Base-by-base conservation (phyloP, 441 rosid species). In the Geranium incanum region DNA sequence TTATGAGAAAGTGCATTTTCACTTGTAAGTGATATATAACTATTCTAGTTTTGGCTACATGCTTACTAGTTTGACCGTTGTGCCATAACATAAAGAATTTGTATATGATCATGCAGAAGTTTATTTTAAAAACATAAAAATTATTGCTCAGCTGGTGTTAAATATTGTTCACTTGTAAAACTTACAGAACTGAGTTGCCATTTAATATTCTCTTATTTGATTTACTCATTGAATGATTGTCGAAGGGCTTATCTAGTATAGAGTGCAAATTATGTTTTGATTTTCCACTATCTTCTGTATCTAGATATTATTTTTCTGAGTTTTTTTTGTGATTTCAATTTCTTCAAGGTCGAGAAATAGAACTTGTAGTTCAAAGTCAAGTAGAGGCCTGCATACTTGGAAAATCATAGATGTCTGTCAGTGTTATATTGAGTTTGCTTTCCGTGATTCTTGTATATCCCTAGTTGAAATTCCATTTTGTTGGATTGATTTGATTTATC, bases 161-260 rank as follows among this genome's bases (percentile, higher is more conserved):
- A 57, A 57, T 15, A 18, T 57, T 57, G 63, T 18, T 18, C 36
- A 59, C 65, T 59, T 59, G 65, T 18, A 59, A 59, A 59, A 19
- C 8, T 59, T 59, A 19, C 8, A 59, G 33, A 59, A 59, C 33
- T 18, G 65, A n/a, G 21, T 18, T 3, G 7, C 12, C 65, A 59
- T 6, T 18, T 59, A 6, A 19, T 59, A 5, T 0, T 59, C 2
- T 59, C 12, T 59, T 19, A 0, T 59, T 59, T 18, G 33, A 19
- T 18, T 59, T 59, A 59, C 18, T 28, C 65, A 59, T 16, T 19
- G 64, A 7, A 1, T 55, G 62, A 55, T 15, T 55, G 62, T 21
- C 16, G 12, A 8, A 55, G 23, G 3, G 21, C 18, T 55, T 55
- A 55, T 15, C 21, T 6, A 16, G 0, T 15, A 16, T 55, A 8